Evolutionary conservation across 805 yeast species (phyloP), one percentile per base, ranked within the genome.

Genomic region (Komagataella pseudopastoris): DNA sequence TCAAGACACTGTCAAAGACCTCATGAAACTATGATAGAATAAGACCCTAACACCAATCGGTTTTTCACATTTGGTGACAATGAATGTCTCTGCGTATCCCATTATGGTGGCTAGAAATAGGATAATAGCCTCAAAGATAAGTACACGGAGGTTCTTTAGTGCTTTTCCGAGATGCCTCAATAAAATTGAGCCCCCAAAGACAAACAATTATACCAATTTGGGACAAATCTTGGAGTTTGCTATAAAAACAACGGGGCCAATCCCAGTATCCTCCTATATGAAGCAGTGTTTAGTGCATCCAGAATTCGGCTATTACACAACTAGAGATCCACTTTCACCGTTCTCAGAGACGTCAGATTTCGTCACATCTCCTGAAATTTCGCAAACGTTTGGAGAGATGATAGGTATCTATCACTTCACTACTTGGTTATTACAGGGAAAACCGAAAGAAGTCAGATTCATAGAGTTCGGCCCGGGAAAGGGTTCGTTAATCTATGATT

Each of bases 381-480:
- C 91, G 6, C 87, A 86, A 45, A 83, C 87, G 68, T 88, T 87
- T 69, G 96, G 96, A 18, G 95, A 88, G 62, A 77, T 85, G 69
- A 72, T 85, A 53, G 95, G 93, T 0, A 67, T 88, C 4, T 88
- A 95, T 88, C 69, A 73, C 52, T 78, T 69, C 54, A 68, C 77
- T 10, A 62, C 66, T 8, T 85, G 89, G 86, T 54, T 75, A 39
- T 61, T 69, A 1, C 90, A 83, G 56, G 71, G 76, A 23, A 69
- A 63, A 47, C 82, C 86, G 0, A 45, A 58, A n/a, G 59, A 61
- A 10, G 64, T 83, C 23, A 67, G 82, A 50, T 60, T 88, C 8
- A 70, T 85, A 6, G 96, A 88, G 63, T 80, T 86, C 63, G 96
- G 96, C 0, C 96, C 96, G 0, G 96, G 96, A 4, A 72, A 75